Evolutionary conservation across 352 stramenopile genomes (phyloP).

Genomic region (Phytophthora hibernalis): DNA sequence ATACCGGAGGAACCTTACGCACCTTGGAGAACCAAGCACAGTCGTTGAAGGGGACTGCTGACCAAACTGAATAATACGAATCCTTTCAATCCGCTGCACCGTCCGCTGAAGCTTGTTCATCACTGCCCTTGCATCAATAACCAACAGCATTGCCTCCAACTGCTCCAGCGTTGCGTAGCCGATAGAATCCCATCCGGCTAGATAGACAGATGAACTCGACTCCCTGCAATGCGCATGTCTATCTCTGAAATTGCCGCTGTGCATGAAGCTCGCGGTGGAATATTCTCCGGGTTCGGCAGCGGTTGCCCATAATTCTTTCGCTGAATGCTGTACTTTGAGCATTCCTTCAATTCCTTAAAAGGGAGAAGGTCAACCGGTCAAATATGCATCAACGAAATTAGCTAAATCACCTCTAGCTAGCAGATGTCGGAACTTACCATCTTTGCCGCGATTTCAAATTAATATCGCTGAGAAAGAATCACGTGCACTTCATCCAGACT

Average conservation of each 20-base stretch:
- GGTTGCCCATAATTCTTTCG: too few species aligned
- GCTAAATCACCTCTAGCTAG: not conserved
- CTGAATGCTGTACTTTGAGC: constrained; percentile 1
- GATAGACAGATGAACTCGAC: not conserved
- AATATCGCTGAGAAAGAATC: not conserved
- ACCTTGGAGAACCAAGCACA: not conserved
- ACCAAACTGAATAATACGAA: not conserved
- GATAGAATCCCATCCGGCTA: constrained; percentile 2
- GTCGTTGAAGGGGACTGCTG: not conserved
- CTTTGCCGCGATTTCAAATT: not conserved
- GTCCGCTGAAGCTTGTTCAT: not conserved
- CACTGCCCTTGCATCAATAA: constrained; percentile 3
- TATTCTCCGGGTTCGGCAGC: not conserved
- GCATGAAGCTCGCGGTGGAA: not conserved
- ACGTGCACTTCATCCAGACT: not conserved
- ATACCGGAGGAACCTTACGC: not conserved
- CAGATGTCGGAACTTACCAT: not conserved
- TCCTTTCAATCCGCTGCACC: not conserved
- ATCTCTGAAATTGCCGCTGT: constrained; percentile 4
- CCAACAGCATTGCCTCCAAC: not conserved
- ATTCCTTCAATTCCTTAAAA: too few species aligned
- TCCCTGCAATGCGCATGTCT: not conserved
- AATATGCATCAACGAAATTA: not conserved
- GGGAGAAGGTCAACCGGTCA: not conserved
- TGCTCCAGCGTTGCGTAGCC: constrained; percentile 2